Base-by-base conservation (phyloP, 2,329 filamentous ascomycete genomes). In the Cordyceps fumosorosea region DNA sequence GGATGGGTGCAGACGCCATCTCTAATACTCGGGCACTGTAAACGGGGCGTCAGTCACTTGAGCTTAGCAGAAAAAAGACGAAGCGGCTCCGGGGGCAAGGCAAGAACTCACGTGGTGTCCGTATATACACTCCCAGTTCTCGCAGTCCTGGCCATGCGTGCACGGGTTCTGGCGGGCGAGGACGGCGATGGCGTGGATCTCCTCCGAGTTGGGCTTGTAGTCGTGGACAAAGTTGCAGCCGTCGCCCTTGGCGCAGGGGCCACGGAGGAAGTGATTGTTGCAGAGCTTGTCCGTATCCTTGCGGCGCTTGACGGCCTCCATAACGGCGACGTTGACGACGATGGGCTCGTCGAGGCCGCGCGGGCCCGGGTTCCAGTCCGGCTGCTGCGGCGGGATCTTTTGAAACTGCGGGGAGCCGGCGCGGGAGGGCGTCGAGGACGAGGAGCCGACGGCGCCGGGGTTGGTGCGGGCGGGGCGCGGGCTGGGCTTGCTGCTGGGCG, bases 231-330 rank as follows among this genome's bases (percentile, higher is more conserved):
- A 87, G 56, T 73, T 75, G 71, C 84, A 87, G 5, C 76, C 73
- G n/a, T 78, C 75, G 11, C 77, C 77, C 66, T 84, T 86, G 54
- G 75, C 69, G 66, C 84, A 87, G 0, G 80, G 80, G 0, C 83
- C 83, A 20, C 82, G 77, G 34, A 87, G 76, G 67, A 84, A 86
- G 67, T 85, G 82, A 55, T 84, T 84, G 69, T 87, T 87, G 75
- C 84, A 87, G 8, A 86, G 73, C 71, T 86, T 86, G 64, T 81
- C 78, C 66, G 72, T 74, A 37, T 80, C 80, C 61, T 79, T 81
- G 63, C 83, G 77, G 68, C 79, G 82, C 74, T 84, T 85, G 67
- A 87, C 78, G 24, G 71, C 76, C 16, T 86, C 83, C 63, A 86
- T 70, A 8, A 77, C 77, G 1, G 69, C 64, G 50, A 72, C 67